phyloP scores from a whole-genome alignment of 2,329 filamentous ascomycete species.

The Diaporthe sp. region DNA sequence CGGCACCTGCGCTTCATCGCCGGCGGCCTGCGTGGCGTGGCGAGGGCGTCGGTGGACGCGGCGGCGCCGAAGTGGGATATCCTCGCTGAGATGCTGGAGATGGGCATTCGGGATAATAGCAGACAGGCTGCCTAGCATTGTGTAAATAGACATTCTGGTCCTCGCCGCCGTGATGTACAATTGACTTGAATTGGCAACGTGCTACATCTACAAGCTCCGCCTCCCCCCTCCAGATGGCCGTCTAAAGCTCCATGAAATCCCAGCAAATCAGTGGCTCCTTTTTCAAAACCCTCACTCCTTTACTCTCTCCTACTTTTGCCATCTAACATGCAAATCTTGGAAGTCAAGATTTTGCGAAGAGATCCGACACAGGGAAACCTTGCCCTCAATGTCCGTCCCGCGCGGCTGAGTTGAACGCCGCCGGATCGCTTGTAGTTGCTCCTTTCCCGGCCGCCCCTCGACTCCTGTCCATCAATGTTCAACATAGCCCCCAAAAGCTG shows the following conservation, averaged over 20 bases:
- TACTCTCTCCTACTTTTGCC: not conserved
- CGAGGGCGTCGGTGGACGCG: conserved; percentile 77
- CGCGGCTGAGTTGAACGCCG: conserved; percentile 25
- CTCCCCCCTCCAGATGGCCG: not conserved
- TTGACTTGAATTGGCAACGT: not conserved
- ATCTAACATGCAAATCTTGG: not conserved
- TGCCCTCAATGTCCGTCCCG: not conserved
- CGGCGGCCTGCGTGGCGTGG: conserved; percentile 80
- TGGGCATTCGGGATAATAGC: conserved; percentile 51
- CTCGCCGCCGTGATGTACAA: not conserved
- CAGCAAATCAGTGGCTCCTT: conserved; percentile 16
- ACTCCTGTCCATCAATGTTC: not conserved
- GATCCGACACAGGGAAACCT: not conserved
- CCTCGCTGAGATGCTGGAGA: conserved; percentile 83
- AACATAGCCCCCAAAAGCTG: not conserved
- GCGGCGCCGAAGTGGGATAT: conserved; percentile 79
- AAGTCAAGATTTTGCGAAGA: not conserved
- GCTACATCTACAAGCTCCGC: conserved; percentile 1
- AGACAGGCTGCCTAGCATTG: not conserved
- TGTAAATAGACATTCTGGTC: too few relatives aligned
- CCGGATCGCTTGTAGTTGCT: not conserved
- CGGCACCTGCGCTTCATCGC: conserved; percentile 78
- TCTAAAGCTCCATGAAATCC: not conserved
- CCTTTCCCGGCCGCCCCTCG: not conserved
- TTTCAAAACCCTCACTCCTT: not conserved